Percentiles rank a stretch among this genome's conserved stretches.
Conservation (phyloP, 2,329 filamentous ascomycete genomes). For the Fusarium xyrophilum region DNA sequence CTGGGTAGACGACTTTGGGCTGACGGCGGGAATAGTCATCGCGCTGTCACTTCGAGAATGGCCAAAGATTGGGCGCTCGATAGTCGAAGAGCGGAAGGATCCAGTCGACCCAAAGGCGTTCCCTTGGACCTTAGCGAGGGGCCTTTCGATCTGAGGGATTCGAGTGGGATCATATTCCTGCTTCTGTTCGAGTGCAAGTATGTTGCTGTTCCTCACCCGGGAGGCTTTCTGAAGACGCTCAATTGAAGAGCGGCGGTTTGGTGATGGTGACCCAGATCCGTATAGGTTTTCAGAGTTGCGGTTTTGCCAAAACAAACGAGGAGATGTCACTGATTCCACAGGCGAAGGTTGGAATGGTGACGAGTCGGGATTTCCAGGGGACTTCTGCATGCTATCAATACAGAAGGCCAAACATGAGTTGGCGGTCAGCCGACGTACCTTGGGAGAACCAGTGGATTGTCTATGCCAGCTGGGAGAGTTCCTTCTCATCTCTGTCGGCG, state of each 20-base stretch:
- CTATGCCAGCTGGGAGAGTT: constrained; percentile 95
- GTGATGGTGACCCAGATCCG: constrained; percentile 68
- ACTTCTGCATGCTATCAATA: constrained; percentile 62
- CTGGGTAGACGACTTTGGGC: constrained; percentile 54
- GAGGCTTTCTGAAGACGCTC: constrained; percentile 95
- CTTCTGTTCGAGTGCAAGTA: constrained; percentile 91
- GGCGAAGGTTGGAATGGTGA: constrained; percentile 89
- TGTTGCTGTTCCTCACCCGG: constrained; percentile 97
- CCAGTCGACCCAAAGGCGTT: constrained; percentile 71
- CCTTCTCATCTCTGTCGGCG: constrained; percentile 81
- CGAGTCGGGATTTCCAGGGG: constrained; percentile 72
- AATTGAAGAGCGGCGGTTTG: constrained; percentile 85
- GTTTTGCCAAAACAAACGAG: constrained; percentile 91
- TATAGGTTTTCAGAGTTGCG: constrained; percentile 77
- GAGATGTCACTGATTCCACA: constrained; percentile 71
- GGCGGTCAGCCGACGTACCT: constrained; percentile 43
- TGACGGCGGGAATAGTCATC: constrained; percentile 64
- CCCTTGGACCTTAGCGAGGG: constrained; percentile 77
- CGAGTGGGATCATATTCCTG: constrained; percentile 88
- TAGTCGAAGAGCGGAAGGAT: constrained; percentile 60
- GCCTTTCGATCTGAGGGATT: constrained; percentile 80
- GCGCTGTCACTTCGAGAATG: constrained; percentile 62
- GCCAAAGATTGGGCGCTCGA: constrained; percentile 49
- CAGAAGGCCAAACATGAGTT: constrained; percentile 22
- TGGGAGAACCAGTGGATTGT: constrained; percentile 63